phyloP scores from a whole-genome alignment of 345 rosid species.

The Citrus glauca region DNA sequence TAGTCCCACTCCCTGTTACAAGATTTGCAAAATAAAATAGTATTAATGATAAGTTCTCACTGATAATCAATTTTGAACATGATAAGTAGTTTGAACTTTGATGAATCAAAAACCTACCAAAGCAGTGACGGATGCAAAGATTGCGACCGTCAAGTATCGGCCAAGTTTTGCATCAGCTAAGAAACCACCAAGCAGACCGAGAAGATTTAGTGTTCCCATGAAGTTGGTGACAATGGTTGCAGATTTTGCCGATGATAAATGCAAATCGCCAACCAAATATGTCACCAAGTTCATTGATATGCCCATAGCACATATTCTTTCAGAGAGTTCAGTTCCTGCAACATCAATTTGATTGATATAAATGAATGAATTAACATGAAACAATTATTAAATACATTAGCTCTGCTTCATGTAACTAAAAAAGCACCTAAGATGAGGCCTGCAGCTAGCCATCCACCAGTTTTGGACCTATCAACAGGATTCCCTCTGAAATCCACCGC shows the following conservation, averaged over 20 bases:
- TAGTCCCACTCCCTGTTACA: slow-evolving; percentile 57
- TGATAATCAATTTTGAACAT: background rate
- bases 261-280: slow-evolving; percentile 74
- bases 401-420: background rate
- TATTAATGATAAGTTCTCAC: background rate
- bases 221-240: slow-evolving; percentile 83
- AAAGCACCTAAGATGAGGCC: slow-evolving; percentile 75
- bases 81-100: background rate
- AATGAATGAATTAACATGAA: background rate
- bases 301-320: slow-evolving; percentile 91
- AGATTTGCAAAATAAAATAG: background rate
- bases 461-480: slow-evolving; percentile 64
- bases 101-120: slow-evolving; percentile 37
- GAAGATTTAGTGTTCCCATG: slow-evolving; percentile 86
- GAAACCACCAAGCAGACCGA: slow-evolving; percentile 89
- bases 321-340: slow-evolving; percentile 81
- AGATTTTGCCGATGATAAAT: slow-evolving; percentile 72
- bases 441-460: slow-evolving; percentile 94
- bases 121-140: slow-evolving; percentile 62
- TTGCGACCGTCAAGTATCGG: slow-evolving; percentile 68
- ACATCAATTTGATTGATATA: background rate
- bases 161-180: slow-evolving; percentile 90
- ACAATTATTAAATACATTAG: background rate
- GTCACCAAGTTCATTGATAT: slow-evolving; percentile 89
- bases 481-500: slow-evolving; percentile 59